Evolutionary conservation across 352 stramenopile genomes (phyloP).

Genomic region (Globisporangium nunn): DNA sequence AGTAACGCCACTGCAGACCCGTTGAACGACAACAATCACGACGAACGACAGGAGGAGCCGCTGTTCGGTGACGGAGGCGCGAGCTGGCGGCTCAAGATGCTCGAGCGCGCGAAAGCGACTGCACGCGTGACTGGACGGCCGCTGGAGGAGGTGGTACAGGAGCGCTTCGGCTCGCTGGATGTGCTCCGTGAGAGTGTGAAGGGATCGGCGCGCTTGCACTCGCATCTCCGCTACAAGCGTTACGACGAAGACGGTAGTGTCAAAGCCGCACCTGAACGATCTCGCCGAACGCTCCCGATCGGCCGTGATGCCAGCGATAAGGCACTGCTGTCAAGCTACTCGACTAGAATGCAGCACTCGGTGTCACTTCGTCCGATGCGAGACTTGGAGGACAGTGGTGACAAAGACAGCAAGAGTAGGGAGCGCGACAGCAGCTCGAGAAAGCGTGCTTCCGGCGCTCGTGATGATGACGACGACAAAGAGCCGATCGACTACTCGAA

Average conservation of each 20-base stretch:
- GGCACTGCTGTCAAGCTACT: conserved; percentile 53
- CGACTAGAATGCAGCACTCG: conserved; percentile 44
- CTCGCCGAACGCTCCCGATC: conserved; percentile 23
- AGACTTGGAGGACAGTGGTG: conserved; percentile 2
- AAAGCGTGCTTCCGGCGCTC: no score
- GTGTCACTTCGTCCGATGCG: conserved; percentile 25
- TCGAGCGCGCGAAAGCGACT: conserved; percentile 59
- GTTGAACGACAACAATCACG: neutral
- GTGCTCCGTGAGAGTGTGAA: conserved; percentile 41
- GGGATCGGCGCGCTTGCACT: conserved; percentile 38
- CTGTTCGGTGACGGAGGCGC: conserved; percentile 67
- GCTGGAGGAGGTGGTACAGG: conserved; percentile 54
- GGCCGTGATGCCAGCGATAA: conserved; percentile 57
- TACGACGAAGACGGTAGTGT: conserved; percentile 16
- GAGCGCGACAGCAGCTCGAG: neutral
- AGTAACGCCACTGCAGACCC: neutral
- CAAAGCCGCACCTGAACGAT: neutral
- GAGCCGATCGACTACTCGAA: conserved; percentile 78
- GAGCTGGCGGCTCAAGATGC: conserved; percentile 82
- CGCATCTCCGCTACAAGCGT: conserved; percentile 70
- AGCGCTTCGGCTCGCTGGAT: conserved; percentile 52
- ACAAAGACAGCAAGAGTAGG: conserved; percentile 5
- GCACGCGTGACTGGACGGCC: conserved; percentile 40
- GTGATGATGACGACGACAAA: conserved; percentile 35
- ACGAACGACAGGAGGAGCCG: conserved; percentile 17